Evolutionary conservation across 306 rosid species (phyloP).

Genomic region (Vigna hirtella): DNA sequence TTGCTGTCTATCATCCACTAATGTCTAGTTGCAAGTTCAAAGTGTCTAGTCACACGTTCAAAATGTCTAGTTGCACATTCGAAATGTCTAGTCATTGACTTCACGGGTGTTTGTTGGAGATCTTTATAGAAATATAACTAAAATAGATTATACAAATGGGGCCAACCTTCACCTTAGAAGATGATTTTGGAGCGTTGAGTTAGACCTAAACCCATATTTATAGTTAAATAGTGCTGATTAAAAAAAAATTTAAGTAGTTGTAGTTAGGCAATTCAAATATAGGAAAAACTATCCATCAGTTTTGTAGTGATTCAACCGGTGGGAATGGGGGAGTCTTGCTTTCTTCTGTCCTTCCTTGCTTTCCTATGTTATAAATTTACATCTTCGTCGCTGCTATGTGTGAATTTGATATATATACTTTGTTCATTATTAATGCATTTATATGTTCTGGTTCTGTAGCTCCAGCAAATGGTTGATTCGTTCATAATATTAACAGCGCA

Average conservation of each 20-base stretch:
- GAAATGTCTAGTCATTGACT: no score
- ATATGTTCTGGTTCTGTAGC: slow-evolving; percentile 64
- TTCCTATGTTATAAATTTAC: slow-evolving; percentile 24
- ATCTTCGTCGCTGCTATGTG: slow-evolving; percentile 23
- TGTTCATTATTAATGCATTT: slow-evolving; percentile 40
- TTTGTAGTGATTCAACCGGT: background rate
- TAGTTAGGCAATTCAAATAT: background rate
- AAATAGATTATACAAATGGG: no score
- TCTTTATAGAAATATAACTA: no score
- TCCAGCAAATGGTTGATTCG: slow-evolving; percentile 89
- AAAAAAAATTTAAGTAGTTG: no score
- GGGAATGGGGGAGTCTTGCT: slow-evolving; percentile 7
- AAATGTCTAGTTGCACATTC: no score
- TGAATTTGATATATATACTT: slow-evolving; percentile 23
- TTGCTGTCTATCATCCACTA: no score
- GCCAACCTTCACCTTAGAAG: no score
- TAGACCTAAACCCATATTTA: no score
- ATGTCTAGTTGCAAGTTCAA: no score
- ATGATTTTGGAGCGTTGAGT: no score
- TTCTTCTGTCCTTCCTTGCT: slow-evolving; percentile 28
- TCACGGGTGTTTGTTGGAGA: no score
- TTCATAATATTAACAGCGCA: slow-evolving; percentile 86
- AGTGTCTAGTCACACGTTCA: no score
- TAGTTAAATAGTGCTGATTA: background rate
- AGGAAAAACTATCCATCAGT: background rate